Conservation (phyloP, 1,284 basidiomycete species). For the Apiotrichum akiyoshidainum region DNA sequence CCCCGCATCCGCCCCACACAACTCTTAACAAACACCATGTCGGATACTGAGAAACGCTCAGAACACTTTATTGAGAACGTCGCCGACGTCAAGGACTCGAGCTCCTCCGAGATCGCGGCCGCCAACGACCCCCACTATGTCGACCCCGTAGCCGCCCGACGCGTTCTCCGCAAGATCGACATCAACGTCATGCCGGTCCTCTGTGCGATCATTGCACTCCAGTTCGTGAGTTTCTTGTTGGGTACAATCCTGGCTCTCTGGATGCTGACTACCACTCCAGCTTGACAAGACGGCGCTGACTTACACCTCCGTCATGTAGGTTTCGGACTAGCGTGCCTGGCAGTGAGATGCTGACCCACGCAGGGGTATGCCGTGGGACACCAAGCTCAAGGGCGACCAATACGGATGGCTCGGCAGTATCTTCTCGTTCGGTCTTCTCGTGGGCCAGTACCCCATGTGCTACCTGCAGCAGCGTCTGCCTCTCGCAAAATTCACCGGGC, state of each 20-base stretch:
- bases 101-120: not conserved
- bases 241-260: not conserved
- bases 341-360: not conserved
- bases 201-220: constrained; percentile 1
- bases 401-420: constrained; percentile 24
- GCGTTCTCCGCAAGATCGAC: constrained; percentile 45
- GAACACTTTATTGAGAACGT: not conserved
- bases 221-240: constrained; percentile 2
- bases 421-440: constrained; percentile 26
- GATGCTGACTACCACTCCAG: not conserved
- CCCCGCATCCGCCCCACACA: too few relatives aligned
- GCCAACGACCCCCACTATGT: not conserved
- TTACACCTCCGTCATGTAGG: constrained; percentile 11
- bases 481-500: constrained; percentile 32
- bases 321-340: too few relatives aligned
- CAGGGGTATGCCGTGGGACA: constrained; percentile 8
- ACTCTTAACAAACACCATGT: not conserved
- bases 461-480: constrained; percentile 26
- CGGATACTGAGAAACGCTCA: not conserved
- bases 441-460: constrained; percentile 27
- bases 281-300: constrained; percentile 20
- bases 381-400: constrained; percentile 8
- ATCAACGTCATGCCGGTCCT: constrained; percentile 39
- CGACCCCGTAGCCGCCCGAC: constrained; percentile 54
- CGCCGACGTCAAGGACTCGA: not conserved